Evolutionary conservation across 306 rosid species (phyloP).

Genomic region (Inga oerstediana): DNA sequence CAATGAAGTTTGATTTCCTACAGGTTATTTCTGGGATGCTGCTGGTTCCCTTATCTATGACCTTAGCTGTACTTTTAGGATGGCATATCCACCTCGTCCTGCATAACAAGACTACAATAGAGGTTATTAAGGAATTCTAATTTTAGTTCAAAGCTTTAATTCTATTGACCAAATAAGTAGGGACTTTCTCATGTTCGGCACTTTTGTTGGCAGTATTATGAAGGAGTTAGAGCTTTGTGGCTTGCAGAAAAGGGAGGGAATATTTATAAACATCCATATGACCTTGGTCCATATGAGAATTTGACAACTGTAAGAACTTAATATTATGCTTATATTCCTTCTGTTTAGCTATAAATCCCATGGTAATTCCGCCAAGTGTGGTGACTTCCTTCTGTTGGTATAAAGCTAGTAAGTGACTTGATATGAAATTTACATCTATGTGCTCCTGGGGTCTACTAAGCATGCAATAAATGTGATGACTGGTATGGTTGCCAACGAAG

Average conservation of each 20-base stretch:
- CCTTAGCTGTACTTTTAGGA: constrained; percentile 78
- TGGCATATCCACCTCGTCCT: constrained; percentile 89
- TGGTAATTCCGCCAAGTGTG: not conserved
- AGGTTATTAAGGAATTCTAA: constrained; percentile 56
- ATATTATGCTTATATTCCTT: constrained; percentile 14
- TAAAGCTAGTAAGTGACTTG: constrained; percentile 10
- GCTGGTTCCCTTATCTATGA: constrained; percentile 70
- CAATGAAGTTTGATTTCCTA: constrained; percentile 34
- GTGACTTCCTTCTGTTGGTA: constrained; percentile 9
- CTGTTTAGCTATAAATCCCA: not conserved
- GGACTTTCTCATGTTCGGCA: constrained; percentile 31
- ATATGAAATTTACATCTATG: not conserved
- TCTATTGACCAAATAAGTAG: constrained; percentile 28
- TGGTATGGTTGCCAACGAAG: constrained; percentile 14
- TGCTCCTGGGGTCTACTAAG: constrained; percentile 8
- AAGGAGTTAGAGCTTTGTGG: constrained; percentile 98
- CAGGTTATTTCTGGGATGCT: constrained; percentile 86
- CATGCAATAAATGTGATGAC: constrained; percentile 7
- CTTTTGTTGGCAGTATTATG: constrained; percentile 71
- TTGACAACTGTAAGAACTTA: constrained; percentile 63
- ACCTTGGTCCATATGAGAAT: constrained; percentile 91
- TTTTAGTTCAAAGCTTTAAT: constrained; percentile 30
- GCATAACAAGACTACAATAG: constrained; percentile 95
- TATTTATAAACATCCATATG: constrained; percentile 88
- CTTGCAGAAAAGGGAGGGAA: constrained; percentile 95